Base-by-base conservation (phyloP, 306 rosid species). In the Ormosia semicastrata region DNA sequence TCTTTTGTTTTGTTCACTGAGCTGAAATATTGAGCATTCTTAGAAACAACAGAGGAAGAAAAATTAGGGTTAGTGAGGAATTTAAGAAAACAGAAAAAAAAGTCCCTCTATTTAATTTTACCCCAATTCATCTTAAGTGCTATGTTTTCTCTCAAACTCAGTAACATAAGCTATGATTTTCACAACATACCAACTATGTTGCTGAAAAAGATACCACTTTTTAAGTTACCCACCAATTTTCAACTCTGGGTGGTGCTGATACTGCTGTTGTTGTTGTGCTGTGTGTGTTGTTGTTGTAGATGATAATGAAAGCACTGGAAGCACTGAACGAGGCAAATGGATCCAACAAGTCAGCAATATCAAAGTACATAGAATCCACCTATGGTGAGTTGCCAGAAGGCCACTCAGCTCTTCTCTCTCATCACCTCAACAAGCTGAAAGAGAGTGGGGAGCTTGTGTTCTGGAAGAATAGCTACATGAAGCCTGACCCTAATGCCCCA, bases 301-400 rank as follows among this genome's bases (percentile, higher is more conserved):
- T 92, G 94, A 91, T 94, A 56, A 9, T 92, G 76, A 81, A 86
- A 58, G 97, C 97, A 13, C 64, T 92, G 15, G 97, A 92, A 50
- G 89, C 86, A 1, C 59, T 89, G 85, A 73, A 89, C 43, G 91
- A 88, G 1, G 24, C 76, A 9, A 75, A 12, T 49, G 98, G 97
- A 13, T 89, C 97, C 1, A 94, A 77, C 91, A 92, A 89, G 32
- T 92, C 97, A 8, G 47, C 97, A 0, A 94, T 94, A 47, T 72
- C 91, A 8, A 94, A 84, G 73, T 71, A 87, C 88, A 94, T 92
- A 62, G 98, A 91, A 73, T 71, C 91, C 1, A 91, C 86, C 0
- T 91, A 91, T 36, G 93, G 94, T 13, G 95, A 90, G 6, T 59
- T 94, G 57, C 91, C 97, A 3, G 90, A 88, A 6, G 90, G 87